A percentile compares a stretch with the other conserved stretches of the same genome.
Conservation (phyloP, 805 yeast species). For the Wickerhamomyces ciferrii region DNA sequence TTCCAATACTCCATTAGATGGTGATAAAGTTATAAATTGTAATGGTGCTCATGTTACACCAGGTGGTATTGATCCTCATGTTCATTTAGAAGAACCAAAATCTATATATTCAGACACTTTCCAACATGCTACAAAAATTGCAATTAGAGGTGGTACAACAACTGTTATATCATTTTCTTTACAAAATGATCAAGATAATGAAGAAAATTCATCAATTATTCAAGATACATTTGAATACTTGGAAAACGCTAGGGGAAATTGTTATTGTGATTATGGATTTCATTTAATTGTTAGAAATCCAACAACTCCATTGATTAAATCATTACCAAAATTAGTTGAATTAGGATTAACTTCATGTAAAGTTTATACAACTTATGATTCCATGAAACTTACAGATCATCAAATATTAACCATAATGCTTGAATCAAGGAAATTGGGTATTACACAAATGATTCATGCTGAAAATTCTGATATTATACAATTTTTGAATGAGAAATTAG, state of each 20-base stretch:
- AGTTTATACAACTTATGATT: constrained; percentile 42
- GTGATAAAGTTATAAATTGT: constrained; percentile 33
- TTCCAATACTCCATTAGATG: constrained; percentile 24
- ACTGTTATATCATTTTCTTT: constrained; percentile 42
- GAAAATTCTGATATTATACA: constrained; percentile 43
- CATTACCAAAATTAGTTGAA: constrained; percentile 28
- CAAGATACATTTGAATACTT: constrained; percentile 20
- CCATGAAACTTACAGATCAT: constrained; percentile 33
- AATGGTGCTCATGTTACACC: constrained; percentile 44
- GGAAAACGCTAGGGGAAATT: constrained; percentile 23
- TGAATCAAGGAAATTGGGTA: constrained; percentile 33
- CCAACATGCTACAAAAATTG: constrained; percentile 38
- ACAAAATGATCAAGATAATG: constrained; percentile 28
- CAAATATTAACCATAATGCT: constrained; percentile 33
- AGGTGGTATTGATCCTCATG: constrained; percentile 48
- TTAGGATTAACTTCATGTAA: constrained; percentile 36
- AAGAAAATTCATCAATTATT: constrained; percentile 24
- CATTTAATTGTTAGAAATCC: constrained; percentile 39
- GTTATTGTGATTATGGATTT: constrained; percentile 43
- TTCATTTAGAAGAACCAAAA: constrained; percentile 39
- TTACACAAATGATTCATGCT: constrained; percentile 48
- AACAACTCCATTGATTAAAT: constrained; percentile 22
- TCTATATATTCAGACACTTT: constrained; percentile 39
- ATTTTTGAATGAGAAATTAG: constrained; percentile 34
- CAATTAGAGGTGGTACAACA: constrained; percentile 47